Base-by-base conservation (phyloP, 1,139 yeast genomes). In the Suhomyces maxii region DNA sequence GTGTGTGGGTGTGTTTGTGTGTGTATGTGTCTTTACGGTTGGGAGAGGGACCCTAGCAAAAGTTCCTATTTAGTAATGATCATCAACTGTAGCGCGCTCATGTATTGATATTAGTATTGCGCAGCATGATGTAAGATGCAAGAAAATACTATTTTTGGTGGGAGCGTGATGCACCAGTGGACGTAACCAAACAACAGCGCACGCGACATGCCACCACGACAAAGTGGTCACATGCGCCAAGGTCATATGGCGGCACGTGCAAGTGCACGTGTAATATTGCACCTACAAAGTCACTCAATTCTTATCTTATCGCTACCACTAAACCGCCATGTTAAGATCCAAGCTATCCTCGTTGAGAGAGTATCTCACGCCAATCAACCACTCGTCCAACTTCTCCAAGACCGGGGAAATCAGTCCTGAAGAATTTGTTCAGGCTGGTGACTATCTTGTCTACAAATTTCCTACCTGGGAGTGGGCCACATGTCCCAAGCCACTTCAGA, bases 401-500 rank as follows among this genome's bases (percentile, higher is more conserved):
- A 88, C 97, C 0, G 99, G 99, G 3, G 95, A 91, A 64, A 84
- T 93, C 46, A 86, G 96, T 1, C 98, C 98, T 3, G 96, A 88
- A 49, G 97, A 91, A 64, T 91, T 90, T 67, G 90, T 89, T 8
- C 75, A 72, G 46, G 97, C 97, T 6, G 97, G 98, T n/a, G 97
- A 91, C 60, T 90, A 88, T 63, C 70, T 93, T 50, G 93, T 85
- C 34, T 83, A 82, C 66, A 88, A 88, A 73, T 93, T 95, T 65
- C 98, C 99, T 2, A 95, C 98, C 0, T 93, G 99, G 99, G 82
- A 84, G 53, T 93, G 99, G 99, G 76, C 85, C 7, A 71, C 84
- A 3, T 84, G 89, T 8, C 85, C 95, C 18, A 71, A 77, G 9
- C 79, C 78, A 56, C 71, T 75, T 48, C 77, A 68, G 45, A 80